Evolutionary conservation across 2,329 filamentous ascomycete genomes (phyloP).

Genomic region (Arthroderma sp.): DNA sequence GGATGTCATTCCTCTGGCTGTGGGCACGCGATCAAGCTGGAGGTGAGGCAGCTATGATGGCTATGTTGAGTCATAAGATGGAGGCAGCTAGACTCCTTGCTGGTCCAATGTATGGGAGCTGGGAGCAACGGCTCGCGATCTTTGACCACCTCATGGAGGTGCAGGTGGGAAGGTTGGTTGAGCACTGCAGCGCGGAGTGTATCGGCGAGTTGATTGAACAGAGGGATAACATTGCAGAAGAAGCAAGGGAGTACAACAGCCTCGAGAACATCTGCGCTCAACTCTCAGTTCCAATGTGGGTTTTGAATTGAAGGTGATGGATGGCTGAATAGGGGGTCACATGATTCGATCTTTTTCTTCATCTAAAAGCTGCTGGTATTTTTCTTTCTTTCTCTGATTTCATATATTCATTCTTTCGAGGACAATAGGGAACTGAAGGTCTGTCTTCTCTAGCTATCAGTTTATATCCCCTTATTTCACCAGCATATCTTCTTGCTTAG

Average conservation of each 20-base stretch:
- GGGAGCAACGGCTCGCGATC: not conserved
- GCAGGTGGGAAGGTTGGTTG: not conserved
- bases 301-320: too few species aligned
- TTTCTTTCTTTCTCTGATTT: too few species aligned
- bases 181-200: not conserved
- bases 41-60: not conserved
- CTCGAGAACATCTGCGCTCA: too few species aligned
- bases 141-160: not conserved
- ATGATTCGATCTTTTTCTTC: too few species aligned
- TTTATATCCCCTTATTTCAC: too few species aligned
- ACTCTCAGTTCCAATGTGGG: too few species aligned
- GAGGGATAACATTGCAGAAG: not conserved
- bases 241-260: not conserved
- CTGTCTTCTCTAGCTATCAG: too few species aligned
- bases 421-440: too few species aligned
- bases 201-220: not conserved
- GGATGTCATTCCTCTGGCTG: constrained; percentile 1
- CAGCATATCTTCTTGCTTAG: too few species aligned
- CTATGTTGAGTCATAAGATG: not conserved
- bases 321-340: too few species aligned
- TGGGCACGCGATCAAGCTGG: not conserved
- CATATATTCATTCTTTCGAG: too few species aligned
- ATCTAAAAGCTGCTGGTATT: too few species aligned
- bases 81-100: not conserved
- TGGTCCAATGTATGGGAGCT: not conserved